Evolutionary conservation across 2,329 filamentous ascomycete genomes (phyloP), one percentile per base, ranked within the genome.

Genomic region (Golovinomyces cichoracearum): DNA sequence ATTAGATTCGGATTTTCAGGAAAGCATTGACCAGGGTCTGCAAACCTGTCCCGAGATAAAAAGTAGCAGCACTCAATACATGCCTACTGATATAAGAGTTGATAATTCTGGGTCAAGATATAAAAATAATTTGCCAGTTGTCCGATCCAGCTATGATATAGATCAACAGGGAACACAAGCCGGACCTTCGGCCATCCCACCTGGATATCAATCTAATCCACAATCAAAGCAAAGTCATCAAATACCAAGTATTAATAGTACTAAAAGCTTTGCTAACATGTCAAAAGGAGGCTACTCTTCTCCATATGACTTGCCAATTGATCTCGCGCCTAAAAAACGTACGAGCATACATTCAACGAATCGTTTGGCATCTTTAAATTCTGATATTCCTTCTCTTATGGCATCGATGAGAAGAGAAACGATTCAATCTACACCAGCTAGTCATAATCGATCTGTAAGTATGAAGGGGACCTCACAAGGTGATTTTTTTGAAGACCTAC

Each of bases 271-370:
- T 63, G 83, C 74, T 5, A 80, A 88, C 62, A 92, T 92, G 62
- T 68, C 83, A 2, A 95, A 93, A 63, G 83, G 83, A 49, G 86
- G 88, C 6, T 98, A 98, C 61, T 73, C 80, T 45, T 95, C 88
- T 19, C 90, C 90, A 0, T 98, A 94, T 57, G 92, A 98, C 64
- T 69, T 98, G 19, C 90, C 90, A 3, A 83, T 90, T 64, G 88
- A 94, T 49, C 72, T 98, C 26, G 73, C 80, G 25, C 76, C 69
- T 23, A 80, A 57, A 69, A 78, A 80, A 66, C 68, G 78, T 48
- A 62, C 67, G 5, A 76, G 72, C 57, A 68, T 72, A 57, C 73
- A 74, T 40, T 54, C 58, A 48, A 54, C 59, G 52, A 55, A 53
- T 41, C 48, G 42, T 38, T 33, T 33, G 31, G 6, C 59, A 25